These are phyloP conservation scores for Boletellus sp. DNA, from an alignment of 768 basidiomycete genomes.

Conservation along the genomic window DNA sequence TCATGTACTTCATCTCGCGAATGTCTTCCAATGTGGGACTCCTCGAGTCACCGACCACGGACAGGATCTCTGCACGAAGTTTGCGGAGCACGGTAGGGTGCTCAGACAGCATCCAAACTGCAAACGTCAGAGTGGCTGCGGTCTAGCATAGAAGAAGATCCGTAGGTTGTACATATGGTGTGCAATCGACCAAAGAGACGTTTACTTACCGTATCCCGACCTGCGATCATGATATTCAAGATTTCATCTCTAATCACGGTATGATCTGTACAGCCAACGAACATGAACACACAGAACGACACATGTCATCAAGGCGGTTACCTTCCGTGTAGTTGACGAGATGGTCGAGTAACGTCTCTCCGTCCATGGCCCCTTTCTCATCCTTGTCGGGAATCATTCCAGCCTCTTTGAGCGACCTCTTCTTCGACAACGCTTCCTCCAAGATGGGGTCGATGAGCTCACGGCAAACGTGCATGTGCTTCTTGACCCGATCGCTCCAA, in stretches of 20 bases:
- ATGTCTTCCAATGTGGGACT: slow-evolving; percentile 32
- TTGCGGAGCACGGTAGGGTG: slow-evolving; percentile 27
- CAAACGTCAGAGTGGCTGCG: slow-evolving; percentile 30
- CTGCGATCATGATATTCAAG: slow-evolving; percentile 37
- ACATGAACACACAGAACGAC: background rate
- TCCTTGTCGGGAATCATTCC: slow-evolving; percentile 15
- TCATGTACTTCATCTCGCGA: slow-evolving; percentile 39
- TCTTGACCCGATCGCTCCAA: slow-evolving; percentile 43
- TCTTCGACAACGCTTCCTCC: slow-evolving; percentile 42
- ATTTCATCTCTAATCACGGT: slow-evolving; percentile 34
- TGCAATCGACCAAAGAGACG: background rate
- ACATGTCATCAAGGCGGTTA: background rate
- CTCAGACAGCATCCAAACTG: slow-evolving; percentile 43
- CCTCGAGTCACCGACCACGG: slow-evolving; percentile 24
- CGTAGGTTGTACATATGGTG: background rate
- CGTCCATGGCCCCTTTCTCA: slow-evolving; percentile 15
- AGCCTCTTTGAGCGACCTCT: slow-evolving; percentile 22
- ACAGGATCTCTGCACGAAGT: slow-evolving; percentile 31
- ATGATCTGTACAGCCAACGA: slow-evolving; percentile 20
- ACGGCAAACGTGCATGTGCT: slow-evolving; percentile 46
- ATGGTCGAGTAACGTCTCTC: slow-evolving; percentile 29
- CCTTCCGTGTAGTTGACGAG: slow-evolving; percentile 31
- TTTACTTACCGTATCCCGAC: slow-evolving; percentile 30
- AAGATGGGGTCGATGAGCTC: slow-evolving; percentile 54
- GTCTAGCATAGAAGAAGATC: slow-evolving; percentile 17